Evolutionary conservation across 2,329 filamentous ascomycete genomes (phyloP), one percentile per base, ranked within the genome.

Genomic region (Helicocarpus griseus): DNA sequence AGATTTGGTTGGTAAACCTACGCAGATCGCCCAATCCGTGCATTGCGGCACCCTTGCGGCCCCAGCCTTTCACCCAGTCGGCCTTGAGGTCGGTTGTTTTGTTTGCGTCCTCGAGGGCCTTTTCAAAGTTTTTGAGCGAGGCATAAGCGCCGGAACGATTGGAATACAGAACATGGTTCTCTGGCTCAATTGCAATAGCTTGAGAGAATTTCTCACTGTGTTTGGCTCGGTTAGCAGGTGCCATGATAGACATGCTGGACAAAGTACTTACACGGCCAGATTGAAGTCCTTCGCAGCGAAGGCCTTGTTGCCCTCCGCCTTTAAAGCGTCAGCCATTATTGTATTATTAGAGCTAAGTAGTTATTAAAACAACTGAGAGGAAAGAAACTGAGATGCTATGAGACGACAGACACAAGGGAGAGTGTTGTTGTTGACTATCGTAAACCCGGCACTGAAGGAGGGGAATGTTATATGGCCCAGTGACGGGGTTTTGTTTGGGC

Each of bases 11-110:
- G n/a, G n/a, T 43, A 31, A n/a, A 66, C 75, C 56, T 74, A 81
- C 78, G 62, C 21, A 97, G 78, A 67, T 98, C 89, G 48, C 90
- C 88, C 54, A 84, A 76, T 43, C 93, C 93, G 69, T 95, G 93
- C 31, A 90, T 78, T 51, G 93, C 93, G 57, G 89, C 85, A 59
- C 91, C 93, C 70, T 96, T 96, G 55, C 93, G 84, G 53, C 87
- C 85, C 86, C 89, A 96, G 59, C 93, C 93, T 74, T 97, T 97
- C 54, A 89, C 83, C 93, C 93, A 98, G 76, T 97, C 93, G 11
- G 91, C 86, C 78, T 98, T 97, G 69, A 98, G 77, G 72, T 95
- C 82, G 51, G 86, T 94, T 2, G 89, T 93, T 79, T 96, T 96
- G 66, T 85, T 85, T 53, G 93, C 93, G 77, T 98, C 93, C 57